Percentiles rank a stretch among this genome's conserved stretches.
phyloP scores from a whole-genome alignment of 345 rosid species.

The Aquilaria yunnanensis region DNA sequence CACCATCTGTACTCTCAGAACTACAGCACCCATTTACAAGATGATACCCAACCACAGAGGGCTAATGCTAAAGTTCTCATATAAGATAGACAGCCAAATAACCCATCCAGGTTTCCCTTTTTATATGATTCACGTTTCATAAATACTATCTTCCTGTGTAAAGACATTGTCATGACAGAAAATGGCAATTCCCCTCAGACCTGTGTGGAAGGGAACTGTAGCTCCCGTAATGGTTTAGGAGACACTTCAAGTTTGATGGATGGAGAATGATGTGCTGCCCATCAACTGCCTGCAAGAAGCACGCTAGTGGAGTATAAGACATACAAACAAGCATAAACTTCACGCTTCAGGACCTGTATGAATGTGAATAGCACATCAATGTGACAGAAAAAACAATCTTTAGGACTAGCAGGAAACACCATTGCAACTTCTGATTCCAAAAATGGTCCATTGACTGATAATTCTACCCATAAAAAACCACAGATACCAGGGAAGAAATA shows the following conservation, averaged over 20 bases:
- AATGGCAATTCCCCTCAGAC: slow-evolving; percentile 22
- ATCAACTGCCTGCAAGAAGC: slow-evolving; percentile 67
- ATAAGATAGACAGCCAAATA: too few relatives aligned
- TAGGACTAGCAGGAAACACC: too few relatives aligned
- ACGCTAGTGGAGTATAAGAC: slow-evolving; percentile 15
- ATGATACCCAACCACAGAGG: too few relatives aligned
- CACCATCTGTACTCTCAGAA: not conserved
- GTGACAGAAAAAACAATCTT: too few relatives aligned
- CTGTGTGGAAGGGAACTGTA: slow-evolving; percentile 65
- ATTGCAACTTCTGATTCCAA: too few relatives aligned
- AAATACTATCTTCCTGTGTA: not conserved
- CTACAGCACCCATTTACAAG: too few relatives aligned
- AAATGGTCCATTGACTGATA: too few relatives aligned
- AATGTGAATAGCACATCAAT: too few relatives aligned
- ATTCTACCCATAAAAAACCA: too few relatives aligned
- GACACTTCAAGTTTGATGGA: slow-evolving; percentile 78
- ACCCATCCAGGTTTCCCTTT: not conserved
- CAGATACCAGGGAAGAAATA: too few relatives aligned
- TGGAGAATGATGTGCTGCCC: slow-evolving; percentile 93
- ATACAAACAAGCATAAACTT: slow-evolving; percentile 1
- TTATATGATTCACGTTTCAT: not conserved
- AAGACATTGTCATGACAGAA: slow-evolving; percentile 3
- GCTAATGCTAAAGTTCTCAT: too few relatives aligned
- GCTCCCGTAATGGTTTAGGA: slow-evolving; percentile 84
- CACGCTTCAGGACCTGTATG: not conserved